Base-by-base conservation (phyloP, 768 basidiomycete species). In the Coprinopsis marcescibilis region DNA sequence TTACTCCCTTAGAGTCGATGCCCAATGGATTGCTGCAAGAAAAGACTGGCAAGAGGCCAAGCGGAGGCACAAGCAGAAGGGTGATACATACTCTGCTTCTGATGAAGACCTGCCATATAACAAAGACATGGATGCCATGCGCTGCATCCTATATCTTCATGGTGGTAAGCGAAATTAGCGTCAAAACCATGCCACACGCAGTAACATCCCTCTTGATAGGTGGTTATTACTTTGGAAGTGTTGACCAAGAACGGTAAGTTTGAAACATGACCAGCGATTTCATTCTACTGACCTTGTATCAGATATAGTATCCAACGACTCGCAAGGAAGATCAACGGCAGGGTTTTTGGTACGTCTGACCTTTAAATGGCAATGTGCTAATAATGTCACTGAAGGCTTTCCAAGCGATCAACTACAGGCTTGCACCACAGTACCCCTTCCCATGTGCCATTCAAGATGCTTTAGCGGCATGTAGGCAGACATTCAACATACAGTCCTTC, bases 351-450 rank as follows among this genome's bases (percentile, higher is more conserved):
- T 81, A 57, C 33, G 73, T 58, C 38, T 10, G 45, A 7, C 30
- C 27, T 21, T 19, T 14, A 32, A 41, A 14, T 21, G 4, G 32
- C 7, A 20, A n/a, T 23, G 23, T 27, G 41, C 19, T 49, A 23
- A n/a, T n/a, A n/a, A 14, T 29, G 40, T n/a, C 52, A 40, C n/a
- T 29, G 44, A 33, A 23, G 65, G 45, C 54, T 56, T 53, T 42
- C 12, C 25, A 10, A 87, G 85, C 85, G 48, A 72, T 89, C 45
- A 85, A 86, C 52, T 89, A 89, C 57, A 77, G 86, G 30, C 77
- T 94, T n/a, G 87, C 94, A 12, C 95, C 95, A 0, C 95, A 97
- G 65, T 98, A 95, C 56, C 95, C 95, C 1, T 97, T 96, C 60
- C 95, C 95, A 12, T 91, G 89, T 53, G 89, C 85, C 1, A 65